Percentiles rank a stretch among this genome's conserved stretches.
These are phyloP conservation scores for Hypomontagnella monticulosa DNA, from an alignment of 495 filamentous ascomycete genomes.

Conservation along the genomic window DNA sequence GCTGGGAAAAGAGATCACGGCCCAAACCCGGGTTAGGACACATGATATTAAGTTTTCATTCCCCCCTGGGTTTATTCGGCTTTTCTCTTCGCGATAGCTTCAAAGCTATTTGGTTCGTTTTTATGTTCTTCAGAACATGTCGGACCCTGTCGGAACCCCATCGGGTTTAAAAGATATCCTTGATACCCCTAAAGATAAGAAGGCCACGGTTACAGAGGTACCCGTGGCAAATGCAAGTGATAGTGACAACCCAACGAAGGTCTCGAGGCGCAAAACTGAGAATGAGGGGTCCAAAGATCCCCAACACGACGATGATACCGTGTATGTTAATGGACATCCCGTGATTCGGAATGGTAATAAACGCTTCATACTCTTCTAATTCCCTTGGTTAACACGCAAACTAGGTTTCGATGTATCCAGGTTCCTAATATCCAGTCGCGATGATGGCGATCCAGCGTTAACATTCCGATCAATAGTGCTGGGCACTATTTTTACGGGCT, in stretches of 20 bases:
- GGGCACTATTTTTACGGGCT: constrained; percentile 54
- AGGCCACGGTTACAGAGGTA: constrained; percentile 14
- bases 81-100: background rate
- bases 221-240: background rate
- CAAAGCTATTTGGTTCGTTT: background rate
- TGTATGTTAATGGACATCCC: constrained; percentile 26
- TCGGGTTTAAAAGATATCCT: background rate
- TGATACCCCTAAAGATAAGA: background rate
- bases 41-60: background rate
- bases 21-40: background rate
- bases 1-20: background rate
- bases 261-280: background rate
- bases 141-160: constrained; percentile 9
- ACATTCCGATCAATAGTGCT: constrained; percentile 59
- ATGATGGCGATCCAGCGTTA: constrained; percentile 56
- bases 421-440: constrained; percentile 54
- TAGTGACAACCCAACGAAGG: background rate
- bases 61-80: background rate
- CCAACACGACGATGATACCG: constrained; percentile 5
- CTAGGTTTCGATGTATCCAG: constrained; percentile 26
- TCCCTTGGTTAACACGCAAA: background rate
- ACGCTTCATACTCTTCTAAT: background rate
- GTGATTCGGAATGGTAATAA: constrained; percentile 28
- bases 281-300: constrained; percentile 5
- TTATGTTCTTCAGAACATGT: constrained; percentile 10